Percentiles rank a stretch among this genome's conserved stretches.
phyloP scores from a whole-genome alignment of 257 asterid genomes.

The Fraxinus quadrangulata region DNA sequence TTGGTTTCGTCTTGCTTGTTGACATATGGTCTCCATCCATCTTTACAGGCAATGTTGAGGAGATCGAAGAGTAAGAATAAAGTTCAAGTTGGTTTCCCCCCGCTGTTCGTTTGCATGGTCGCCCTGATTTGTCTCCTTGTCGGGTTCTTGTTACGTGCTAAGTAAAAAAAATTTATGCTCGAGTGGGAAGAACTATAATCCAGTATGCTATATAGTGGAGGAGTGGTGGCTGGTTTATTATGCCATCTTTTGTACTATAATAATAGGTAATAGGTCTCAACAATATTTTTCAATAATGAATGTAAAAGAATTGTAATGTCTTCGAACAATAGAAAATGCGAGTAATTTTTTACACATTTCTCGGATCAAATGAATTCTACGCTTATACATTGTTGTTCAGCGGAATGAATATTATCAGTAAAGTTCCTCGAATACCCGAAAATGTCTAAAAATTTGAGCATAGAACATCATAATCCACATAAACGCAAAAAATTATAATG shows the following conservation, averaged over 20 bases:
- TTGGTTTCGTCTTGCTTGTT: background rate
- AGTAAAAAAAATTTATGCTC: background rate
- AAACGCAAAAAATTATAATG: background rate
- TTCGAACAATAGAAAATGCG: background rate
- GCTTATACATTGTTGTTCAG: background rate
- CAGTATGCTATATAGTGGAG: conserved; percentile 22
- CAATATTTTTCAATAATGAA: background rate
- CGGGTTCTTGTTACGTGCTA: conserved; percentile 41
- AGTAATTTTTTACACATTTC: background rate
- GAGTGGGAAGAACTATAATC: background rate
- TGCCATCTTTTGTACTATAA: conserved; percentile 23
- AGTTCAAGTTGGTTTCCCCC: conserved; percentile 67
- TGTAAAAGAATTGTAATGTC: background rate
- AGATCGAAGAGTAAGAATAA: conserved; percentile 38
- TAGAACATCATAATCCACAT: background rate
- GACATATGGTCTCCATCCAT: background rate
- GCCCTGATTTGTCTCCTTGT: conserved; percentile 59
- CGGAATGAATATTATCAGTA: background rate
- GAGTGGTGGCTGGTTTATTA: conserved; percentile 26
- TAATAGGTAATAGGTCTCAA: conserved; percentile 26
- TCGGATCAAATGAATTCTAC: background rate
- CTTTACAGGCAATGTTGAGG: conserved; percentile 50
- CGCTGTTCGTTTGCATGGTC: conserved; percentile 70
- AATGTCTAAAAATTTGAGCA: background rate
- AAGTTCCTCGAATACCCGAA: background rate